Conservation (phyloP, 805 yeast species). For the Wickerhamiella vanderwaltii region DNA sequence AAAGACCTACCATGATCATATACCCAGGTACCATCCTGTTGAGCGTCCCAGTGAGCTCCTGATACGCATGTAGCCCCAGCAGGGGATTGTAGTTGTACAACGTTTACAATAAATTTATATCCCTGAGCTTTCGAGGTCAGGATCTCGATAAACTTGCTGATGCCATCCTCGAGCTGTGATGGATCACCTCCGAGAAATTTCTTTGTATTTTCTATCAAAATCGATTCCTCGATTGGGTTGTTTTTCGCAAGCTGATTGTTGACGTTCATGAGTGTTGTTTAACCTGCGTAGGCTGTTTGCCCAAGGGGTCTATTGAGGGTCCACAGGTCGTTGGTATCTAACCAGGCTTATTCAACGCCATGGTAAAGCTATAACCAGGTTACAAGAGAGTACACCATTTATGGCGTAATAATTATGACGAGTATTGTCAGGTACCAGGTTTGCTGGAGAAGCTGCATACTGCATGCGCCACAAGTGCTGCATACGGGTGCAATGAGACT, state of each 20-base stretch:
- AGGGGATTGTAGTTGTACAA: constrained; percentile 12
- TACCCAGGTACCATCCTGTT: constrained; percentile 22
- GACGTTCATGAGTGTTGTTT: neutral
- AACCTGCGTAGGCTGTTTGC: too few relatives aligned
- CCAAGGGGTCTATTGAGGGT: too few relatives aligned
- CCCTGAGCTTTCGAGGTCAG: constrained; percentile 16
- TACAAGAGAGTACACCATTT: too few relatives aligned
- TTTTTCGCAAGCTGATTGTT: constrained; percentile 1
- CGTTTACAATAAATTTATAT: constrained; percentile 19
- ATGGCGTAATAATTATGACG: too few relatives aligned
- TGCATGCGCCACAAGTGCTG: too few relatives aligned
- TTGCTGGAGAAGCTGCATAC: too few relatives aligned
- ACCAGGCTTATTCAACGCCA: too few relatives aligned
- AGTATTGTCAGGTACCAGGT: too few relatives aligned
- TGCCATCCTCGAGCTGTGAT: neutral
- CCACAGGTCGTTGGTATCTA: too few relatives aligned
- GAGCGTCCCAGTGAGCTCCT: constrained; percentile 23
- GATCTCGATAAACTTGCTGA: neutral
- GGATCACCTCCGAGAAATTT: constrained; percentile 9
- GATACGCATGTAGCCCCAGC: constrained; percentile 16
- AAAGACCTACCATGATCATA: constrained; percentile 9
- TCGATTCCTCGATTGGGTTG: constrained; percentile 16
- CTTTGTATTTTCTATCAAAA: constrained; percentile 12
- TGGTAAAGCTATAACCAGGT: too few relatives aligned
- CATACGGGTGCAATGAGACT: too few relatives aligned